Percentiles rank a stretch among this genome's conserved stretches.
Conservation (phyloP, 2,329 filamentous ascomycete genomes). For the Fusarium nurragi region DNA sequence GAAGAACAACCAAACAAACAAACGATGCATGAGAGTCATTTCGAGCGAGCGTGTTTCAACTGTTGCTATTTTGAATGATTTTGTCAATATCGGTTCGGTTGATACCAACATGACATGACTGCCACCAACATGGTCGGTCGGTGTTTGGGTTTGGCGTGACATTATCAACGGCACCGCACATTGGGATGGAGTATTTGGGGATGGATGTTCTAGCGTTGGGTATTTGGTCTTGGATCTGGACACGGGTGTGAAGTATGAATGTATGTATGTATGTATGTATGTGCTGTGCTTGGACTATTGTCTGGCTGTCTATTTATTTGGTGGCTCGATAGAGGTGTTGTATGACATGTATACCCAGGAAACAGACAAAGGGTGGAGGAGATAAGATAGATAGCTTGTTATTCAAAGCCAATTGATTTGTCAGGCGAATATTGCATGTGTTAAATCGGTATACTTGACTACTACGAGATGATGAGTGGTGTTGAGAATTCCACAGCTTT, state of each 20-base stretch:
- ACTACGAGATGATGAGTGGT: no score
- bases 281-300: slow-evolving; percentile 8
- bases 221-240: slow-evolving; percentile 5
- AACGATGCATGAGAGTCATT: slow-evolving; percentile 37
- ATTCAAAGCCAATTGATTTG: not conserved
- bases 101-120: slow-evolving; percentile 8
- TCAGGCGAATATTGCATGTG: not conserved
- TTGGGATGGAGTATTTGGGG: slow-evolving; percentile 26
- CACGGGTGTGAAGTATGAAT: not conserved
- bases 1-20: slow-evolving; percentile 37
- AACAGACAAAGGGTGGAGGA: not conserved
- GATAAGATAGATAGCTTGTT: slow-evolving; percentile 11
- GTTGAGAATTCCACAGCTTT: not conserved
- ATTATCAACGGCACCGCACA: slow-evolving; percentile 24
- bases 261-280: not conserved
- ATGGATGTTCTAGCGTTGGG: slow-evolving; percentile 14
- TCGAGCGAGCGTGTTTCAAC: slow-evolving; percentile 43
- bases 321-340: slow-evolving; percentile 15
- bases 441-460: no score
- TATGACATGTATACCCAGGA: slow-evolving; percentile 32
- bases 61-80: slow-evolving; percentile 31
- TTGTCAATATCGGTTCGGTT: slow-evolving; percentile 9
- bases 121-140: slow-evolving; percentile 1
- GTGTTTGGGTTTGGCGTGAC: slow-evolving; percentile 16
- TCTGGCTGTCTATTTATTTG: not conserved